These are phyloP conservation scores for Kuraishia ogatae DNA, from an alignment of 805 yeast genomes.

Conservation along the genomic window DNA sequence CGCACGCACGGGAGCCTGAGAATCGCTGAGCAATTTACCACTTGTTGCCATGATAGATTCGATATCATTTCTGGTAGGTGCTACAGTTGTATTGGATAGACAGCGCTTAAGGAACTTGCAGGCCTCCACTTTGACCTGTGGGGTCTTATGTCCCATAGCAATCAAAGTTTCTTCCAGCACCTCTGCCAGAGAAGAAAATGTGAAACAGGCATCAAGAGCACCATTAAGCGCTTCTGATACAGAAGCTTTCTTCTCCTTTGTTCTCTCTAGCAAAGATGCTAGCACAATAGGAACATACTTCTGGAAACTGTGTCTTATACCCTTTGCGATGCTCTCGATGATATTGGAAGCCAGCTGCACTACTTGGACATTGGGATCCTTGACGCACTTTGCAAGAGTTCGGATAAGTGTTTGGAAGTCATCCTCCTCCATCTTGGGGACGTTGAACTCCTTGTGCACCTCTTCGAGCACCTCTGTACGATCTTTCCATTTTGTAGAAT, in stretches of 20 bases:
- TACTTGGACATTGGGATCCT: conserved; percentile 85
- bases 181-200: conserved; percentile 39
- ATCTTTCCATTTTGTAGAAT: conserved; percentile 81
- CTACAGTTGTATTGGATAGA: conserved; percentile 35
- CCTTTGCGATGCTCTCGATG: conserved; percentile 51
- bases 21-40: conserved; percentile 64
- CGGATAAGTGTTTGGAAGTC: conserved; percentile 64
- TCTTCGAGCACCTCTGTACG: conserved; percentile 80
- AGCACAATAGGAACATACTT: conserved; percentile 46
- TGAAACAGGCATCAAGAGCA: conserved; percentile 59
- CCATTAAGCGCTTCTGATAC: conserved; percentile 64
- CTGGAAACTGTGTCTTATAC: conserved; percentile 49
- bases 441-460: conserved; percentile 38
- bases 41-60: conserved; percentile 48
- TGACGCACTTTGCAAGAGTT: conserved; percentile 60
- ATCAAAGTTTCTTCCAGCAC: conserved; percentile 51
- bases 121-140: conserved; percentile 71
- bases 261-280: conserved; percentile 63
- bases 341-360: conserved; percentile 72
- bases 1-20: conserved; percentile 76
- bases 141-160: conserved; percentile 69
- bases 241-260: conserved; percentile 78
- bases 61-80: conserved; percentile 46
- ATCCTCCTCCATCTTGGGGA: conserved; percentile 43
- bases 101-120: conserved; percentile 57